Base-by-base conservation (phyloP, 306 rosid species). In the Quercus engelmannii region DNA sequence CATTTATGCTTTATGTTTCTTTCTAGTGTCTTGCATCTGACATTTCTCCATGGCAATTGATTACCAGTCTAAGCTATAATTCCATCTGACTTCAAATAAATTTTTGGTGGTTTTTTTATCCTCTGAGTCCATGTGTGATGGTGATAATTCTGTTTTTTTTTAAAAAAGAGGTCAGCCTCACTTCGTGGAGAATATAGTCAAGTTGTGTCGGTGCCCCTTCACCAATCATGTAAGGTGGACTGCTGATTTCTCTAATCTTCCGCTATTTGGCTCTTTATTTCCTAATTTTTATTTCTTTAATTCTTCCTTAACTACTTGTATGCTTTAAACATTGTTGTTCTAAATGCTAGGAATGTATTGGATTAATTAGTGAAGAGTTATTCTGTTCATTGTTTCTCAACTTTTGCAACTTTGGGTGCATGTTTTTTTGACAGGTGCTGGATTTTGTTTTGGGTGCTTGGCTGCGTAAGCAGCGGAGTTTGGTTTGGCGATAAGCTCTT, bases 1-100 rank as follows among this genome's bases (percentile, higher is more conserved):
- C 78, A 74, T 91, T 61, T 95, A 95, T 77, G 98, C 92, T 75
- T 97, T 92, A 85, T 85, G 94, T 86, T 43, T 11, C 86, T 78
- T n/a, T 2, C 4, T 43, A 13, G 10, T 74, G 17, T 49, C 68
- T 31, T 68, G 78, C 55, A 46, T 31, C 51, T 55, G 41, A 30
- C 75, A 43, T 23, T 71, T 63, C n/a, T 30, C 28, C 5, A 1
- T 33, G 38, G 59, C 21, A n/a, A 28, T 31, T 64, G 15, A 15
- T 25, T 76, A 6, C 71, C 23, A 1, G 72, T 38, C 72, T 68
- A 8, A 19, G 72, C 13, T 35, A 35, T 68, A 35, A 35, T 3
- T 67, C 13, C 15, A 67, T 33, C 41, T 3, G 49, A 63, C 69
- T 30, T 63, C 20, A 63, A 15, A 28, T 12, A 64, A 13, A 7